phyloP scores from a whole-genome alignment of 805 yeast genomes.

The Nakazawaea holstii region DNA sequence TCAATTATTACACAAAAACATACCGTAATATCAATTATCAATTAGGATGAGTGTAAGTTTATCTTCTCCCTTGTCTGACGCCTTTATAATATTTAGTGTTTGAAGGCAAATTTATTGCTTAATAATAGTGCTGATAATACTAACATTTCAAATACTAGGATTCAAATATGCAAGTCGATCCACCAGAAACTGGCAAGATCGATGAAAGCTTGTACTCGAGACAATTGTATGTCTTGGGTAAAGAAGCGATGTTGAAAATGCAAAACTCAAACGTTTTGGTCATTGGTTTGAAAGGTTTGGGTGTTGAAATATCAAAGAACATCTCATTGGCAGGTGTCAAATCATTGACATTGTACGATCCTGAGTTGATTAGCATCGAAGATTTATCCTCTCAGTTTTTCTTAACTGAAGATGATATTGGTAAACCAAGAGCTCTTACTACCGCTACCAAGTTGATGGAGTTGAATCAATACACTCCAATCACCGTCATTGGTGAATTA shows the following conservation, averaged over 20 bases:
- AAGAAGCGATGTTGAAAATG: constrained; percentile 98
- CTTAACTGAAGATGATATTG: constrained; percentile 64
- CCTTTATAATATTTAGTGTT: too few species aligned
- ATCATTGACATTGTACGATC: constrained; percentile 81
- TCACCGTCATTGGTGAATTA: constrained; percentile 56
- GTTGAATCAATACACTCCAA: constrained; percentile 86
- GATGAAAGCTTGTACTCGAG: constrained; percentile 96
- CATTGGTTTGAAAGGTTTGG: constrained; percentile 87
- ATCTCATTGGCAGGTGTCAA: constrained; percentile 97
- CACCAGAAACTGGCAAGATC: constrained; percentile 43
- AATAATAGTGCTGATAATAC: background rate
- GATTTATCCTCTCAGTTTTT: constrained; percentile 92
- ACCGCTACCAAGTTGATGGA: constrained; percentile 69
- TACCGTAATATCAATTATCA: too few species aligned
- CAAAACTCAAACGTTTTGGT: constrained; percentile 88
- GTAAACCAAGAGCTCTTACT: constrained; percentile 69
- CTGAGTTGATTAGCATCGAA: constrained; percentile 53
- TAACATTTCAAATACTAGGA: constrained; percentile 19
- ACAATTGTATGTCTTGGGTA: constrained; percentile 93
- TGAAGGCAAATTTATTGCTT: too few species aligned
- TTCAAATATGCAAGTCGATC: constrained; percentile 36
- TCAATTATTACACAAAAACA: too few species aligned
- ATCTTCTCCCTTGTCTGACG: too few species aligned
- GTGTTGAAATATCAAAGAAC: constrained; percentile 94
- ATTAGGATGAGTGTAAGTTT: too few species aligned